Conservation (phyloP, 768 basidiomycete species). For the Tricholoma terreum region DNA sequence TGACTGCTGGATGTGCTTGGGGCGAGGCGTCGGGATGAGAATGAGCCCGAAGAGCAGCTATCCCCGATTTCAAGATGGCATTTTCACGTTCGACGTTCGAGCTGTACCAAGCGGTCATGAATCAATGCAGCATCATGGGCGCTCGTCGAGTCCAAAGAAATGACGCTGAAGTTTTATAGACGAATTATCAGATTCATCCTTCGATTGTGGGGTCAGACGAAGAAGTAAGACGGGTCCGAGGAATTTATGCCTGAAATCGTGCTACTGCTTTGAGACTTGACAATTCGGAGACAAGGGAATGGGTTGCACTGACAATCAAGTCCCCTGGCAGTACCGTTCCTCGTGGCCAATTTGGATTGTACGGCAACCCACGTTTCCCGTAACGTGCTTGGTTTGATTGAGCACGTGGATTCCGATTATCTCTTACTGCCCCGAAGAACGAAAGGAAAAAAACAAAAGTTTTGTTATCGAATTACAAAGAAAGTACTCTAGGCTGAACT, state of each 20-base stretch:
- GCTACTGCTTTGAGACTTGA: constrained; percentile 42
- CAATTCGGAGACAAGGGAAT: constrained; percentile 47
- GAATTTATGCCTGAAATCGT: constrained; percentile 45
- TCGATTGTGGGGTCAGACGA: constrained; percentile 10
- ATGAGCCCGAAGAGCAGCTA: constrained; percentile 50
- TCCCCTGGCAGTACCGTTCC: constrained; percentile 1
- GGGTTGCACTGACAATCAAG: constrained; percentile 28
- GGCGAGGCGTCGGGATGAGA: constrained; percentile 39
- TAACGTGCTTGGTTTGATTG: too few species aligned
- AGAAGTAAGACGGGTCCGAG: constrained; percentile 5
- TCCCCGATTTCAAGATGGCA: constrained; percentile 50
- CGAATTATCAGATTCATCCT: constrained; percentile 72
- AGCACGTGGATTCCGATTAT: too few species aligned
- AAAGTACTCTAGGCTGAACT: too few species aligned
- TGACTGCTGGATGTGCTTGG: constrained; percentile 24
- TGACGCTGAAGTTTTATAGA: constrained; percentile 65
- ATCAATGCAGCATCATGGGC: too few species aligned
- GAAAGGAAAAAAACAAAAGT: too few species aligned
- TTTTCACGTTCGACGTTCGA: constrained; percentile 64
- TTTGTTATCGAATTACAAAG: too few species aligned
- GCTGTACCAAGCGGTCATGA: constrained; percentile 41
- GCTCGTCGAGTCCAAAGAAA: constrained; percentile 50
- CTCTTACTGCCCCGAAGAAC: too few species aligned
- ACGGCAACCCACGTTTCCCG: too few species aligned
- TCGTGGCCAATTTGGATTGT: not conserved